Evolutionary conservation across 1,284 basidiomycete genomes (phyloP).

Genomic region (Athelia psychrophila): DNA sequence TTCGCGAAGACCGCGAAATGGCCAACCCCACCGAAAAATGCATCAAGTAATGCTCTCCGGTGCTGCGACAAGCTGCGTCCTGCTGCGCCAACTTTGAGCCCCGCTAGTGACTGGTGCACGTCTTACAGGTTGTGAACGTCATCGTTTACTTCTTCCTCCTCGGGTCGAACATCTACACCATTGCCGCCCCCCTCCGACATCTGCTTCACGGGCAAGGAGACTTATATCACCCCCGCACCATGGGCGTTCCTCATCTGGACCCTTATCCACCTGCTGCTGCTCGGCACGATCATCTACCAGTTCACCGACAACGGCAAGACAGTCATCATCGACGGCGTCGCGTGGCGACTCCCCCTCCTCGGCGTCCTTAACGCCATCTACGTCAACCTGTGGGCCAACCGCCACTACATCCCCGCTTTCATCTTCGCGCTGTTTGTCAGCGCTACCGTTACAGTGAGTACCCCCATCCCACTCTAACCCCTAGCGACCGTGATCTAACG

Average conservation of each 20-base stretch:
- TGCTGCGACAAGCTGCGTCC: too few species aligned
- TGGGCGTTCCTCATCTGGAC: conserved; percentile 89
- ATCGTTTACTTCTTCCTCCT: conserved; percentile 81
- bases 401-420: conserved; percentile 80
- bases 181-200: conserved; percentile 70
- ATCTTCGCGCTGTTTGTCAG: conserved; percentile 84
- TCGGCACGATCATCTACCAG: conserved; percentile 89
- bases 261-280: conserved; percentile 81
- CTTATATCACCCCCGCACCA: conserved; percentile 87
- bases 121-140: conserved; percentile 32
- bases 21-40: too few species aligned
- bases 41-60: too few species aligned
- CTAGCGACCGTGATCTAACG: conserved; percentile 7
- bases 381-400: conserved; percentile 74
- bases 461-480: neutral
- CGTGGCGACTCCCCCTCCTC: conserved; percentile 88
- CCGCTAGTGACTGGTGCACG: too few species aligned
- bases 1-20: too few species aligned
- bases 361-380: conserved; percentile 84
- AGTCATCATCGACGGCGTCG: conserved; percentile 81
- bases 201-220: conserved; percentile 72
- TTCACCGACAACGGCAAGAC: conserved; percentile 81
- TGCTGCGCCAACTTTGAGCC: too few species aligned
- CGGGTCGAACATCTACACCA: conserved; percentile 86
- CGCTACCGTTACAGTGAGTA: conserved; percentile 67